A percentile compares a stretch with the other conserved stretches of the same genome.
Conservation (phyloP, 2,329 filamentous ascomycete species). For the Paraphaeosphaeria sporulosa region DNA sequence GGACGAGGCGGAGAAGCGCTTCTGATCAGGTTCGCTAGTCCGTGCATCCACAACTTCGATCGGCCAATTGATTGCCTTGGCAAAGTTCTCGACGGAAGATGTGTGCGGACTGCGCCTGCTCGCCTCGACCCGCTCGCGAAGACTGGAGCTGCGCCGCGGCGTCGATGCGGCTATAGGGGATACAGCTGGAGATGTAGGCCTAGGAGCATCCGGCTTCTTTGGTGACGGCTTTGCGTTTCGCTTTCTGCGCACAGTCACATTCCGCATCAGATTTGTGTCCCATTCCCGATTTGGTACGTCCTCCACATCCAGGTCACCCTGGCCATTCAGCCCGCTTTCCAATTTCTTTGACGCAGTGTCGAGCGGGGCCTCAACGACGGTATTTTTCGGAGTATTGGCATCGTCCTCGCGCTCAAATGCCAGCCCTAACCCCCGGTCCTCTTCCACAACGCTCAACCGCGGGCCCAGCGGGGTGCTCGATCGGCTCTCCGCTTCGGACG, state of each 20-base stretch:
- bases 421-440: slow-evolving; percentile 44
- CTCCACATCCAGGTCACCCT: slow-evolving; percentile 30
- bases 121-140: slow-evolving; percentile 44
- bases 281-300: slow-evolving; percentile 47
- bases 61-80: slow-evolving; percentile 60
- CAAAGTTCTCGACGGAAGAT: slow-evolving; percentile 57
- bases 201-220: slow-evolving; percentile 18
- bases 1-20: slow-evolving; percentile 60
- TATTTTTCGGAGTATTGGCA: slow-evolving; percentile 44
- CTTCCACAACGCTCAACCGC: slow-evolving; percentile 38
- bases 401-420: slow-evolving; percentile 44
- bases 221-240: slow-evolving; percentile 36
- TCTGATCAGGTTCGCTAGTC: slow-evolving; percentile 41
- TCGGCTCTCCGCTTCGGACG: slow-evolving; percentile 44
- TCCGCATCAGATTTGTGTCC: slow-evolving; percentile 52
- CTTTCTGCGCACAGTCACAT: slow-evolving; percentile 51
- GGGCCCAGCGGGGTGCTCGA: slow-evolving; percentile 37
- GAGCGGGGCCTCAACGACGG: slow-evolving; percentile 10
- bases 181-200: slow-evolving; percentile 26
- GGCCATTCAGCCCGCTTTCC: slow-evolving; percentile 25
- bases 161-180: slow-evolving; percentile 31
- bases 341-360: slow-evolving; percentile 21
- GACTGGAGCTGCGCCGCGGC: slow-evolving; percentile 32
- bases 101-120: slow-evolving; percentile 42
- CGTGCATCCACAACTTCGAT: slow-evolving; percentile 41